These are phyloP conservation scores for Pogostemon cablin DNA, from an alignment of 257 asterid species.

Conservation along the genomic window DNA sequence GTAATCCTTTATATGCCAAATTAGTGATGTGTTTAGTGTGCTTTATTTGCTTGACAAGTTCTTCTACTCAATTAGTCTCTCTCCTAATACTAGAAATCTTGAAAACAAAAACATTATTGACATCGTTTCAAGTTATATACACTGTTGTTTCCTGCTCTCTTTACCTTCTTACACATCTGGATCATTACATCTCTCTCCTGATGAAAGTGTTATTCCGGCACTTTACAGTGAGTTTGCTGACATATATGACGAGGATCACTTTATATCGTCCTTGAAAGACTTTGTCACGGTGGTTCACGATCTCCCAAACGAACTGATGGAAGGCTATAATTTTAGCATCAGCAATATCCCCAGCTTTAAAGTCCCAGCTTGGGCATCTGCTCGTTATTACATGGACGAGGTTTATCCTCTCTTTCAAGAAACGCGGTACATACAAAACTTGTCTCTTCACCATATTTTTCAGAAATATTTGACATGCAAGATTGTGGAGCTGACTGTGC, in stretches of 20 bases:
- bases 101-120: background rate
- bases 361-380: slow-evolving; percentile 81
- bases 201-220: slow-evolving; percentile 15
- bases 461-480: background rate
- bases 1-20: background rate
- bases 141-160: background rate
- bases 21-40: background rate
- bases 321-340: slow-evolving; percentile 62
- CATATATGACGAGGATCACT: slow-evolving; percentile 82
- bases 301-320: slow-evolving; percentile 69
- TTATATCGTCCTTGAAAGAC: slow-evolving; percentile 64
- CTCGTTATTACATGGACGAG: slow-evolving; percentile 67
- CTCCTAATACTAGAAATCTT: background rate
- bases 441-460: background rate
- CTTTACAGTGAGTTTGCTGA: slow-evolving; percentile 68
- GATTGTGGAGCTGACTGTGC: background rate
- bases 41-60: too few relatives aligned
- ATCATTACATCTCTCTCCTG: background rate
- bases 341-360: slow-evolving; percentile 61
- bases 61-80: background rate
- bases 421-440: slow-evolving; percentile 44
- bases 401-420: slow-evolving; percentile 72
- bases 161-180: background rate
- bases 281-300: slow-evolving; percentile 61
- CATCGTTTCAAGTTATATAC: background rate